These are phyloP conservation scores for Starmerella sirachaensis DNA, from an alignment of 805 yeast species.

Conservation along the genomic window DNA sequence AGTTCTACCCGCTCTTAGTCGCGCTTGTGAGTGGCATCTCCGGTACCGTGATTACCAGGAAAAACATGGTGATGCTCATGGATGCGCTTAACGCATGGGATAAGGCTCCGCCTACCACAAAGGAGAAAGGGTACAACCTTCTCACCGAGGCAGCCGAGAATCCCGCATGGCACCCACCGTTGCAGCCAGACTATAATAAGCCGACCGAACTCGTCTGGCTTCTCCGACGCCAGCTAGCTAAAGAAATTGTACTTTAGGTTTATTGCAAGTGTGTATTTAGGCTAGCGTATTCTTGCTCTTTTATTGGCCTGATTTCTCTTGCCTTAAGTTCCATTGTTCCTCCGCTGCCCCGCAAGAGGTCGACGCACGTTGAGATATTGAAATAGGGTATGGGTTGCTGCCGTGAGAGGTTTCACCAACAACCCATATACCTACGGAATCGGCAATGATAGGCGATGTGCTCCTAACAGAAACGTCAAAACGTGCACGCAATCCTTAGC, in stretches of 20 bases:
- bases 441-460: too few relatives aligned
- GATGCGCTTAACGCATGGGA: slow-evolving; percentile 12
- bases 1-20: slow-evolving; percentile 19
- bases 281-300: too few relatives aligned
- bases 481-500: too few relatives aligned
- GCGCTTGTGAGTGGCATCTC: slow-evolving; percentile 17
- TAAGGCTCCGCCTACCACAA: not conserved
- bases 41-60: slow-evolving; percentile 2
- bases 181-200: slow-evolving; percentile 1
- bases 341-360: too few relatives aligned
- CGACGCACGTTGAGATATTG: too few relatives aligned
- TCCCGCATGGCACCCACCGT: slow-evolving; percentile 6
- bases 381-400: too few relatives aligned
- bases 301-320: too few relatives aligned
- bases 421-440: too few relatives aligned
- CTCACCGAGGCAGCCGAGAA: slow-evolving; percentile 5
- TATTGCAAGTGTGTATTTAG: not conserved
- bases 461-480: too few relatives aligned
- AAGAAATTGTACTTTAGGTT: slow-evolving; percentile 2
- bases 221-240: slow-evolving; percentile 9
- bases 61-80: slow-evolving; percentile 8
- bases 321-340: too few relatives aligned
- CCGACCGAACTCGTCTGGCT: slow-evolving; percentile 6
- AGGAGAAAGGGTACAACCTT: not conserved
- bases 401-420: too few relatives aligned